These are phyloP conservation scores for Calonectria honghensis DNA, from an alignment of 2,329 filamentous ascomycete genomes.

Conservation along the genomic window DNA sequence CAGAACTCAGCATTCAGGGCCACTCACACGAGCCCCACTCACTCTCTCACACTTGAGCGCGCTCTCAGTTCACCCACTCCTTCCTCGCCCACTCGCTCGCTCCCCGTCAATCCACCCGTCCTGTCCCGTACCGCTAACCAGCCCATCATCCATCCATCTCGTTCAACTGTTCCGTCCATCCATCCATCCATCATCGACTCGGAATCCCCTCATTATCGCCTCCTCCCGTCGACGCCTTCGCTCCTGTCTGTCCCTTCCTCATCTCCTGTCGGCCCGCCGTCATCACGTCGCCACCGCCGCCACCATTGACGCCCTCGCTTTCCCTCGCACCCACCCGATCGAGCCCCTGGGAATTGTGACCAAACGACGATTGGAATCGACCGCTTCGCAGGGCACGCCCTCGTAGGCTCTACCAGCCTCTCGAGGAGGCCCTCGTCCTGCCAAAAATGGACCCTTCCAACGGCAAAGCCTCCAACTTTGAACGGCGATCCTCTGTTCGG, in stretches of 20 bases:
- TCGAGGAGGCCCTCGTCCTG: conserved; percentile 48
- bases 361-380: conserved; percentile 42
- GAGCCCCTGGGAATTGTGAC: conserved; percentile 44
- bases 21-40: conserved; percentile 26
- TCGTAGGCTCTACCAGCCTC: conserved; percentile 52
- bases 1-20: conserved; percentile 38
- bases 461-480: conserved; percentile 62
- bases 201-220: conserved; percentile 30
- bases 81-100: conserved; percentile 21
- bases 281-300: conserved; percentile 25
- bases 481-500: conserved; percentile 66
- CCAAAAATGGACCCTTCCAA: conserved; percentile 64
- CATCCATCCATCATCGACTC: conserved; percentile 30
- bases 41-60: conserved; percentile 11
- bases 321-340: conserved; percentile 39
- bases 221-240: conserved; percentile 27
- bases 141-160: conserved; percentile 30
- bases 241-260: conserved; percentile 16
- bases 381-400: conserved; percentile 49
- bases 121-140: conserved; percentile 25
- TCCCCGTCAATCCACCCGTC: conserved; percentile 31
- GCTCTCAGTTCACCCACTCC: conserved; percentile 11
- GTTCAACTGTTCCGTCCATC: conserved; percentile 20
- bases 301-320: conserved; percentile 40
- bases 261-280: not conserved